Evolutionary conservation across 2,329 filamentous ascomycete species (phyloP).

Genomic region (Xylariaceae sp.): DNA sequence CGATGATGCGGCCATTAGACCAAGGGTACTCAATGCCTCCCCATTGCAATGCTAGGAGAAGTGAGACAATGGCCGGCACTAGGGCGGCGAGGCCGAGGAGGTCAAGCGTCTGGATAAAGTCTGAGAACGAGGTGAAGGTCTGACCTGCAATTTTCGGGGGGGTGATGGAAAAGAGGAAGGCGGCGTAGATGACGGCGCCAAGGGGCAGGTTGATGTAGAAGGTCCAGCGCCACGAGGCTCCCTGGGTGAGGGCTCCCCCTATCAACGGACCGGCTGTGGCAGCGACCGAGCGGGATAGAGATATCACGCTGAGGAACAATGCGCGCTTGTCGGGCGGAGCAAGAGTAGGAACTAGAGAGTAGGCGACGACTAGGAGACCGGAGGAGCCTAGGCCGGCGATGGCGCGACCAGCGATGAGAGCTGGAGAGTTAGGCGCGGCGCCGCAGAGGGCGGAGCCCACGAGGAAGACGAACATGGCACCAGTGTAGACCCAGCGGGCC

Average conservation of each 20-base stretch:
- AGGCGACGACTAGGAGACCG: background rate
- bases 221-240: background rate
- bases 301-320: background rate
- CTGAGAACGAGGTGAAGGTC: too few species aligned
- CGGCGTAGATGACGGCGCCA: conserved; percentile 17
- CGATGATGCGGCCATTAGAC: conserved; percentile 43
- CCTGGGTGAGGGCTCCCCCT: background rate
- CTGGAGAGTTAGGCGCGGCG: conserved; percentile 45
- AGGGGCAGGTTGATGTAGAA: conserved; percentile 4
- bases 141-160: conserved; percentile 1
- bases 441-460: conserved; percentile 48
- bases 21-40: conserved; percentile 44
- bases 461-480: conserved; percentile 44
- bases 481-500: conserved; percentile 41
- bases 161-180: conserved; percentile 25
- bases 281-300: background rate
- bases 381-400: conserved; percentile 44
- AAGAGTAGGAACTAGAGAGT: background rate
- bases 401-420: conserved; percentile 49
- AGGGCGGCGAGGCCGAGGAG: conserved; percentile 21
- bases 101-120: conserved; percentile 25
- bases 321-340: background rate
- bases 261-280: background rate
- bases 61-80: conserved; percentile 43
- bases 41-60: conserved; percentile 53